Base-by-base conservation (phyloP, 768 basidiomycete species). In the Filobasidium floriforme region DNA sequence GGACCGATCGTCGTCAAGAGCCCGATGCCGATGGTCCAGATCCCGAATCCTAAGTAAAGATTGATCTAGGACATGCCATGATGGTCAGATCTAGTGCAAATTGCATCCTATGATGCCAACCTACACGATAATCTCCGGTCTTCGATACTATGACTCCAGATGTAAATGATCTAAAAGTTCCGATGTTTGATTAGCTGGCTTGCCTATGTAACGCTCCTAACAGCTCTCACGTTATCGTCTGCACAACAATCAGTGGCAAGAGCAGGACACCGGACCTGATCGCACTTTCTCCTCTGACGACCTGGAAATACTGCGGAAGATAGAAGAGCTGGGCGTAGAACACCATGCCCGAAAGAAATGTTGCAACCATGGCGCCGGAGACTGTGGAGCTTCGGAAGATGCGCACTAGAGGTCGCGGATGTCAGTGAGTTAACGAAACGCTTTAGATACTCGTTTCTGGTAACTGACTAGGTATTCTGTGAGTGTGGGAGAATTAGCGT, bases 231-330 rank as follows among this genome's bases (percentile, higher is more conserved):
- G 83, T 81, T 0, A 83, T 70, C 59, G 87, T 86, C 71, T 88
- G 87, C 44, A 83, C 84, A 19, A 87, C 80, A 12, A 89, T 81
- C 22, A 89, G 80, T 0, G 88, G 88, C 10, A 91, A 83, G 0
- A 89, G 81, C 71, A 89, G 85, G 1, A 88, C 76, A 0, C 85
- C 85, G 1, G 83, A 84, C 73, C 81, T 83, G 51, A 88, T 84
- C 0, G 89, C 85, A 9, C 84, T 83, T 67, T 83, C 85, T 5
- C 85, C 85, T n/a, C 86, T 77, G 3, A 84, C 86, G 10, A 88
- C 84, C 77, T 89, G 88, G 77, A 88, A 87, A 73, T 84, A 89
- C 69, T 87, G 85, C 1, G 89, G 88, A 0, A 89, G 81, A 24
- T 62, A 67, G 26, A 63, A 68, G 6, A 68, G 40, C 9, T 61